Base-by-base conservation (phyloP, 2,329 filamentous ascomycete genomes). In the Colletotrichum sp. region DNA sequence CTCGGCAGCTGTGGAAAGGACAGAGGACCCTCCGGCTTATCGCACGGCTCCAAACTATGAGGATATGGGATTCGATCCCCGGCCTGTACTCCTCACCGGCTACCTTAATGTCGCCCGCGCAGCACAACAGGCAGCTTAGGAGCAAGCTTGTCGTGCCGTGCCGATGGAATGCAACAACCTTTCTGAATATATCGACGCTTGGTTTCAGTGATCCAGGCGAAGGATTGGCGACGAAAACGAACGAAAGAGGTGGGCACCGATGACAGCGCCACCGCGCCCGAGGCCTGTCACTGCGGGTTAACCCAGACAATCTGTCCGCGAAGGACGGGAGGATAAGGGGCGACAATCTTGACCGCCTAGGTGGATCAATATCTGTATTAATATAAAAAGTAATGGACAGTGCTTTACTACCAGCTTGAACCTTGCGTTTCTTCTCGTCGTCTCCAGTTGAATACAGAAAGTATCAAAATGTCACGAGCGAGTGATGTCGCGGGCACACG, bases 21-120 rank as follows among this genome's bases (percentile, higher is more conserved):
- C 74, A 6, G 82, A 81, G n/a, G 80, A 79, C 25, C 66, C 78
- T 48, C 66, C 73, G 28, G 77, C 75, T 78, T 65, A 60, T 75
- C 68, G 68, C 25, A 56, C 76, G 70, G 36, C 80, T 80, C 61
- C 80, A 75, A 69, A 86, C 79, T 85, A 88, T 80, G 82, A 86
- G 77, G 83, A 86, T 65, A 80, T 87, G 32, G 86, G 85, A 0
- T 87, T 88, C 71, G 84, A 87, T 61, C 85, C 86, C 22, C 80
- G 83, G 22, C 78, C 80, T 10, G 79, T 87, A 61, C 81, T 86
- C 36, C 82, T 83, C 34, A 77, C 71, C 8, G 86, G 86, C 8
- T 88, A 88, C 64, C 80, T 88, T 67, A 78, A 78, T 64, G 60
- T 76, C 34, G 70, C 78, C 58, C 71, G 78, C 61, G 66, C 69